Percentiles rank a stretch among this genome's conserved stretches.
These are phyloP conservation scores for Cercospora citrullina DNA, from an alignment of 2,329 filamentous ascomycete species.

Conservation along the genomic window DNA sequence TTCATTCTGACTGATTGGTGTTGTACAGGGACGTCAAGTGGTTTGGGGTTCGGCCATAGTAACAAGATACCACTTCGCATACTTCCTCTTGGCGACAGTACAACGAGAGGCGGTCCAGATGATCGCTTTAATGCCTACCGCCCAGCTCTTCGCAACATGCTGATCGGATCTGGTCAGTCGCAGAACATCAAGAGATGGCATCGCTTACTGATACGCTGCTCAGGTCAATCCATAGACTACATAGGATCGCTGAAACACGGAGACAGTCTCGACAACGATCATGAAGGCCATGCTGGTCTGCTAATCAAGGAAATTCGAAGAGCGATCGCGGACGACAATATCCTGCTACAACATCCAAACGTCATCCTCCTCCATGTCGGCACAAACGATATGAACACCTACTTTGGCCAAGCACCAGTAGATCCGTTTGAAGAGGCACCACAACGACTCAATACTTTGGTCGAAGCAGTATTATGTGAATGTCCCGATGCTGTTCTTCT, in stretches of 20 bases:
- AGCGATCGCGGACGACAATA: constrained; percentile 11
- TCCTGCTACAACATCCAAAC: constrained; percentile 33
- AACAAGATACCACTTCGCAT: constrained; percentile 12
- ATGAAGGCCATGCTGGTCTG: constrained; percentile 19
- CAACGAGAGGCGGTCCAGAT: constrained; percentile 11
- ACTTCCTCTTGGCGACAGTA: constrained; percentile 17
- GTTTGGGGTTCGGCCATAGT: not conserved
- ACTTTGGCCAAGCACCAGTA: constrained; percentile 14
- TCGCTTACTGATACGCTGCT: not conserved
- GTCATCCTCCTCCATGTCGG: constrained; percentile 39
- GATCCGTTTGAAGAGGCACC: constrained; percentile 36
- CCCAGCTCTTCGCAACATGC: constrained; percentile 15
- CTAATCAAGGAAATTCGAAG: constrained; percentile 18
- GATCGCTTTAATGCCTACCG: constrained; percentile 18
- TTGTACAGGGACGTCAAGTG: not conserved
- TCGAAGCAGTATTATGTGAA: constrained; percentile 37
- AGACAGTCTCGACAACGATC: constrained; percentile 19
- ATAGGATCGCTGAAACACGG: constrained; percentile 18
- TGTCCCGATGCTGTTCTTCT: constrained; percentile 40
- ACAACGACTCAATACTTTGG: constrained; percentile 36
- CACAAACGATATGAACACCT: constrained; percentile 39
- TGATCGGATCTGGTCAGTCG: constrained; percentile 14
- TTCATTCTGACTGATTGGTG: not conserved
- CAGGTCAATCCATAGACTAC: constrained; percentile 15
- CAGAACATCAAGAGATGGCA: not conserved